A percentile compares a stretch with the other conserved stretches of the same genome.
Conservation (phyloP, 805 yeast species). For the Clavispora phyllophila region DNA sequence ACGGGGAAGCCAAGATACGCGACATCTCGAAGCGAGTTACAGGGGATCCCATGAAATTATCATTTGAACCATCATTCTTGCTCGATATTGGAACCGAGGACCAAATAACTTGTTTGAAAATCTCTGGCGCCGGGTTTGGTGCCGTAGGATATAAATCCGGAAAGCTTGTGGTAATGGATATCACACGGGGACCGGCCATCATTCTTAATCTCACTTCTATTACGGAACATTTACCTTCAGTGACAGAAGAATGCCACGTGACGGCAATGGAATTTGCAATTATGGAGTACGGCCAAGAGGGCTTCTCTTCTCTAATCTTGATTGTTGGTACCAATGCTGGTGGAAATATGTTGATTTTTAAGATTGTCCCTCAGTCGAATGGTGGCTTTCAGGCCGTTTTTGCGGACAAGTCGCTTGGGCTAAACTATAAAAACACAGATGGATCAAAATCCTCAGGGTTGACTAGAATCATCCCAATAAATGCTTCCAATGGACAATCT, state of each 20-base stretch:
- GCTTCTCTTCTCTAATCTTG: conserved; percentile 66
- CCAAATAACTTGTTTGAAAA: conserved; percentile 53
- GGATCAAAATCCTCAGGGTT: conserved; percentile 51
- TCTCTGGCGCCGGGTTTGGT: conserved; percentile 78
- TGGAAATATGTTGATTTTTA: conserved; percentile 56
- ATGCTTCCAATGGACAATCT: conserved; percentile 55
- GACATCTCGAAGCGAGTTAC: conserved; percentile 56
- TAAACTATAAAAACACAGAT: conserved; percentile 31
- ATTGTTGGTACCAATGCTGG: conserved; percentile 77
- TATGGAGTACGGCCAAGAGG: conserved; percentile 61
- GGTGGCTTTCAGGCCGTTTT: conserved; percentile 58
- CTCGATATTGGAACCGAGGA: conserved; percentile 21
- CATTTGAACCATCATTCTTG: conserved; percentile 31
- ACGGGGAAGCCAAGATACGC: conserved; percentile 34
- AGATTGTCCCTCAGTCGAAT: conserved; percentile 55
- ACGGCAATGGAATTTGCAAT: conserved; percentile 72
- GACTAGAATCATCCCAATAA: conserved; percentile 52
- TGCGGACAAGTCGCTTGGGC: conserved; percentile 37
- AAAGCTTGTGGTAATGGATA: conserved; percentile 65
- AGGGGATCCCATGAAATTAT: conserved; percentile 24
- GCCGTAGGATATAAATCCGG: conserved; percentile 78
- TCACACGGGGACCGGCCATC: conserved; percentile 67
- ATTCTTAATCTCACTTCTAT: conserved; percentile 41
- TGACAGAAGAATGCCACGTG: conserved; percentile 31
- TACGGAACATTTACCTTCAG: conserved; percentile 26